Evolutionary conservation across 2,329 filamentous ascomycete species (phyloP).

Genomic region (Sporothrix euskadiensis): DNA sequence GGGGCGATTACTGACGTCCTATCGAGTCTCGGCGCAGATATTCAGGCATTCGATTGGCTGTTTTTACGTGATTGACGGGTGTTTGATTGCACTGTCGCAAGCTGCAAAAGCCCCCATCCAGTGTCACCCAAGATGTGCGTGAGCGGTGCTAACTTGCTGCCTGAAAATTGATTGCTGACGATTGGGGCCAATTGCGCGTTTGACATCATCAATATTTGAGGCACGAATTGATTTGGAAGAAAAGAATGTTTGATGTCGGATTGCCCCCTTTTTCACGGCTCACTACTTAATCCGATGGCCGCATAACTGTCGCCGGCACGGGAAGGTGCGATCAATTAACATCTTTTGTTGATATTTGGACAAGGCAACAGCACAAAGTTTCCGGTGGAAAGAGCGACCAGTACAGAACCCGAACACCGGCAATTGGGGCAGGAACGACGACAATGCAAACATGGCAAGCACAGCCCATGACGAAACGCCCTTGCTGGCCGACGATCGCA

Average conservation of each 20-base stretch:
- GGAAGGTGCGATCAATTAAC: constrained; percentile 1
- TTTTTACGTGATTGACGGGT: not conserved
- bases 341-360: not conserved
- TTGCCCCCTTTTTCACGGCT: not conserved
- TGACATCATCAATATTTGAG: not conserved
- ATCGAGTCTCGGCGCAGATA: not conserved
- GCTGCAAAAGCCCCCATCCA: not conserved
- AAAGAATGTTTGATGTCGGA: not conserved
- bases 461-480: not conserved
- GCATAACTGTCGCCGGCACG: not conserved
- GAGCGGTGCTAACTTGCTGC: not conserved
- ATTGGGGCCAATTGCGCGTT: no score
- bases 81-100: not conserved
- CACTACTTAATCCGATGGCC: not conserved
- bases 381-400: not conserved
- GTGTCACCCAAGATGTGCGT: not conserved
- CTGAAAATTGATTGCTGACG: not conserved
- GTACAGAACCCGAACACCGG: not conserved
- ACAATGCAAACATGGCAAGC: constrained; percentile 1
- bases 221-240: not conserved
- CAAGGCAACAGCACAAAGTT: not conserved
- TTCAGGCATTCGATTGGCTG: constrained; percentile 3
- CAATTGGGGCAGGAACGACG: not conserved
- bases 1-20: not conserved
- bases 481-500: not conserved